A percentile compares a stretch with the other conserved stretches of the same genome.
Conservation (phyloP, 1,284 basidiomycete genomes). For the Ceratobasidium sp. region DNA sequence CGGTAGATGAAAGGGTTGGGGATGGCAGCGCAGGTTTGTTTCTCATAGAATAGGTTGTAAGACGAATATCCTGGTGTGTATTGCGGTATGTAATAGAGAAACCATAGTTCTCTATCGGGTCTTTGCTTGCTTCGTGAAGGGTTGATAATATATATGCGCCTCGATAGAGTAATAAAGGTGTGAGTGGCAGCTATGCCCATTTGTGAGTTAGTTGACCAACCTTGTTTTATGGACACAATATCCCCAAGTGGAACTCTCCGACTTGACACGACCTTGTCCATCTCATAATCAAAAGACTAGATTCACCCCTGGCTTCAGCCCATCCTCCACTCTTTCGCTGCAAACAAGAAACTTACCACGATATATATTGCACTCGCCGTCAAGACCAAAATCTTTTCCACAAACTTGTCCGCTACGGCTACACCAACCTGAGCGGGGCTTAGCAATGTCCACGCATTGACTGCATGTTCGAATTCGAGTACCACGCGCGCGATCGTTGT, state of each 20-base stretch:
- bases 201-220: constrained; percentile 51
- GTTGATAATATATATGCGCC: constrained; percentile 91
- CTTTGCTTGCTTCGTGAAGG: constrained; percentile 86
- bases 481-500: constrained; percentile 83
- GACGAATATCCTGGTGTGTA: constrained; percentile 67
- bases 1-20: not conserved
- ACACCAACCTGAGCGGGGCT: constrained; percentile 80
- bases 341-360: constrained; percentile 55
- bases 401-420: constrained; percentile 77
- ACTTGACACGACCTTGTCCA: constrained; percentile 90
- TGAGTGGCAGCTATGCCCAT: not conserved
- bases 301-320: constrained; percentile 36
- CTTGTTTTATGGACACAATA: constrained; percentile 84
- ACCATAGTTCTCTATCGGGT: constrained; percentile 85
- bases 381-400: constrained; percentile 91
- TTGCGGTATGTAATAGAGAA: constrained; percentile 80
- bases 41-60: constrained; percentile 83
- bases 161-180: constrained; percentile 48
- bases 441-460: constrained; percentile 92
- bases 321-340: not conserved
- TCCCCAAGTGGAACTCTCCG: constrained; percentile 87
- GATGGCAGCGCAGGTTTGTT: constrained; percentile 56
- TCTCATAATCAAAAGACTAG: constrained; percentile 89
- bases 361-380: constrained; percentile 71
- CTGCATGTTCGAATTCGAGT: constrained; percentile 76